Base-by-base conservation (phyloP, 2,329 filamentous ascomycete genomes). In the Didymella glomerata region DNA sequence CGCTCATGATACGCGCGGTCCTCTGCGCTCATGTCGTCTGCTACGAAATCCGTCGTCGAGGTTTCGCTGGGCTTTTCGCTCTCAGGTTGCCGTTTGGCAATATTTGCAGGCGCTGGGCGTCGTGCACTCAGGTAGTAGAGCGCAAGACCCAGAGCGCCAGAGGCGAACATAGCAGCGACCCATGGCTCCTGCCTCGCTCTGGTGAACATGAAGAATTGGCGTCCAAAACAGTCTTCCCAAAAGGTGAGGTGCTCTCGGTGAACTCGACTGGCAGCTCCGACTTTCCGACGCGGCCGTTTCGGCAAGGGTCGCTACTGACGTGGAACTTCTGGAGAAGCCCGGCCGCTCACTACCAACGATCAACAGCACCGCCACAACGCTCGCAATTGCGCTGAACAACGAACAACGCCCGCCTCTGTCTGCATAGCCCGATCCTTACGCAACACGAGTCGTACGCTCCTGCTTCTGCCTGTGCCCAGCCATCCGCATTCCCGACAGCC, bases 1-100 rank as follows among this genome's bases (percentile, higher is more conserved):
- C 77, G 74, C 67, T 83, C 82, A 76, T 87, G 84, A 75, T 80
- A 80, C 61, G 74, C 76, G 62, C 77, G 77, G 56, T 81, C 75
- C 61, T 76, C 71, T 22, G 70, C 46, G 51, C 66, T 68, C 75
- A 77, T 76, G 63, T 66, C 60, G 59, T 65, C 57, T 61, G 61
- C 54, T 61, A 56, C 57, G 45, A 64, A 71, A 61, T 72, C 62
- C 62, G 68, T 65, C 58, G 63, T 63, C 34, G 62, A 24, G 63
- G 58, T 68, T 71, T 75, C 70, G 68, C 69, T 66, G 54, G 59
- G 58, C 59, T 69, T 60, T 57, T 65, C 41, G 36, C 51, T 36
- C 45, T 54, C 52, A 30, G 52, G 58, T 47, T 65, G 48, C 47
- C 45, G 48, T 50, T 54, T 54, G 42, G 57, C 40, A 48, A 59